These are phyloP conservation scores for Trapa bicornis DNA, from an alignment of 345 rosid species.

Conservation along the genomic window DNA sequence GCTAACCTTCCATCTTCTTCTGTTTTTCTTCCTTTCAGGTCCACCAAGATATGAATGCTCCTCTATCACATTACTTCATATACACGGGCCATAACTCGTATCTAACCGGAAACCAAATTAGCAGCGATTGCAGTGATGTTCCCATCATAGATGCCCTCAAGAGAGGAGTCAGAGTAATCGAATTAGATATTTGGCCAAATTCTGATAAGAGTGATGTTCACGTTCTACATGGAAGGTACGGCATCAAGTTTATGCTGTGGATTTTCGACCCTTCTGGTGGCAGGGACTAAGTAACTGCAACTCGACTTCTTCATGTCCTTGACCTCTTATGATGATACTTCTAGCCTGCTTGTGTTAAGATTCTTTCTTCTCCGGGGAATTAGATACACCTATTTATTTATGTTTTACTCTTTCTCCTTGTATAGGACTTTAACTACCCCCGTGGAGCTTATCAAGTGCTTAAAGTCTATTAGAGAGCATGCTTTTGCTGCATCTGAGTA, in stretches of 20 bases:
- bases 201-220: slow-evolving; percentile 31
- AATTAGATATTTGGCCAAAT: slow-evolving; percentile 78
- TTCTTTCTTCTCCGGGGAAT: background rate
- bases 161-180: slow-evolving; percentile 66
- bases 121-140: slow-evolving; percentile 46
- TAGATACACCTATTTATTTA: background rate
- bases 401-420: background rate
- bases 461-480: slow-evolving; percentile 54
- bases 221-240: slow-evolving; percentile 76
- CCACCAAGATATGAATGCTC: slow-evolving; percentile 59
- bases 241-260: background rate
- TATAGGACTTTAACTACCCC: slow-evolving; percentile 81
- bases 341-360: background rate
- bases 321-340: background rate
- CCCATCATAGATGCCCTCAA: slow-evolving; percentile 53
- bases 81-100: slow-evolving; percentile 84
- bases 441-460: slow-evolving; percentile 60
- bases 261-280: background rate
- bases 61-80: slow-evolving; percentile 64
- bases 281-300: background rate
- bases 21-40: slow-evolving; percentile 25
- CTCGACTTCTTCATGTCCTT: background rate
- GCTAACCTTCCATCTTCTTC: background rate
- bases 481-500: slow-evolving; percentile 74
- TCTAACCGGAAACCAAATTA: slow-evolving; percentile 68